phyloP scores from a whole-genome alignment of 306 rosid genomes.

The Coriaria nepalensis region DNA sequence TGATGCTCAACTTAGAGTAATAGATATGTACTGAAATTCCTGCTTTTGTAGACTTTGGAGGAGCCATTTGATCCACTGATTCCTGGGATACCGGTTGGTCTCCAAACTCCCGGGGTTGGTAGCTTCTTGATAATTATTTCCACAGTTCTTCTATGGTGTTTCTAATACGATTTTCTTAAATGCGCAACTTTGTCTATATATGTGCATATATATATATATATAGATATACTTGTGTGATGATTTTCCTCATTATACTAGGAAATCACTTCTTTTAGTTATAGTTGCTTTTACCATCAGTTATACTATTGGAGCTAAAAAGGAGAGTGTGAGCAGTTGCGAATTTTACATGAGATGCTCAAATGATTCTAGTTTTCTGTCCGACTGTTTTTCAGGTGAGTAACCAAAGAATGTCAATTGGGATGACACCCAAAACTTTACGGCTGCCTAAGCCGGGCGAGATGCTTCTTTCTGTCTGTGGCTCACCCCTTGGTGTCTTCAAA shows the following conservation, averaged over 20 bases:
- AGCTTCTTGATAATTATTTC: slow-evolving; percentile 12
- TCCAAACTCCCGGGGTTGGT: slow-evolving; percentile 67
- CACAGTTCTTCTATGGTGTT: not conserved
- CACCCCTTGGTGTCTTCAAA: slow-evolving; percentile 78
- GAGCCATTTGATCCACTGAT: slow-evolving; percentile 52
- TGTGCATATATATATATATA: not conserved
- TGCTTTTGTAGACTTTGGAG: slow-evolving; percentile 38
- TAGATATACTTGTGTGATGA: too few species aligned
- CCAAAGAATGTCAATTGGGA: slow-evolving; percentile 73
- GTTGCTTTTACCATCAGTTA: too few species aligned
- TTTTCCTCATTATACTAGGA: too few species aligned
- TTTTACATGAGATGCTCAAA: too few species aligned
- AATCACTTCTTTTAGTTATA: too few species aligned
- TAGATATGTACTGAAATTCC: slow-evolving; percentile 5
- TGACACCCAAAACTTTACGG: slow-evolving; percentile 74
- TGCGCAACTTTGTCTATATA: not conserved
- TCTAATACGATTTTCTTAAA: too few species aligned
- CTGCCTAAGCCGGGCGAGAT: slow-evolving; percentile 81
- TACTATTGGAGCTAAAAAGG: too few species aligned
- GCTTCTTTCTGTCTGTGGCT: slow-evolving; percentile 82
- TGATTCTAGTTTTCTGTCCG: too few species aligned
- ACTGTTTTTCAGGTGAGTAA: slow-evolving; percentile 31
- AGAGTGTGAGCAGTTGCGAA: too few species aligned
- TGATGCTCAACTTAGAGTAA: too few species aligned
- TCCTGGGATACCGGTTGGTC: slow-evolving; percentile 39